phyloP scores from a whole-genome alignment of 176 grass and related monocot genomes.

The Aegilops umbellulata region DNA sequence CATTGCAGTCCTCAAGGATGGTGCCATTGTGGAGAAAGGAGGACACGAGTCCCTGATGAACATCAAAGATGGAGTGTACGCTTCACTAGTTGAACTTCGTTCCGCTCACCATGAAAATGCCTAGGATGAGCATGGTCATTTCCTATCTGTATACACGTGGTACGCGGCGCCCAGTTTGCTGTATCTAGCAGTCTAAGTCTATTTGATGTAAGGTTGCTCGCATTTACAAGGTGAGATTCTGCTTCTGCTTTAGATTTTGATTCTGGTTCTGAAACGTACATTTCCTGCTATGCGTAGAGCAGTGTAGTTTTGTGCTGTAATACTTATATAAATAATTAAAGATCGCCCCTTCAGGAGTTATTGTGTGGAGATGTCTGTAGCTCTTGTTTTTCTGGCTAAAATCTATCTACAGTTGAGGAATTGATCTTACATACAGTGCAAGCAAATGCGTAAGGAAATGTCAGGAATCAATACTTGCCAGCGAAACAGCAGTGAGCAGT shows the following conservation, averaged over 20 bases:
- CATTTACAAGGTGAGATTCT: not conserved
- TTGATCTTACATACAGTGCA: too few relatives aligned
- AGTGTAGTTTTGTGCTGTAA: too few relatives aligned
- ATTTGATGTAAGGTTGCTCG: not conserved
- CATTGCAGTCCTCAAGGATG: conserved; percentile 73
- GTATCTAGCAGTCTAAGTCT: not conserved
- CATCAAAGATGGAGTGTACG: conserved; percentile 55
- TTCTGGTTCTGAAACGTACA: not conserved
- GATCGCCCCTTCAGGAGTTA: too few relatives aligned
- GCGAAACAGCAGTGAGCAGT: too few relatives aligned
- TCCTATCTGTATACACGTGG: too few relatives aligned
- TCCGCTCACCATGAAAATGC: conserved; percentile 7
- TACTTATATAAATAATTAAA: too few relatives aligned
- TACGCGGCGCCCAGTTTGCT: not conserved
- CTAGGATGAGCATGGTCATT: not conserved
- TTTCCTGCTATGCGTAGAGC: not conserved
- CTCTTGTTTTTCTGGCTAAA: too few relatives aligned
- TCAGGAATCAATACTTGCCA: too few relatives aligned
- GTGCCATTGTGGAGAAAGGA: conserved; percentile 57
- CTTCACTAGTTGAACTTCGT: conserved; percentile 60
- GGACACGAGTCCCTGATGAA: conserved; percentile 51
- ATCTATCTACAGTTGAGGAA: too few relatives aligned
- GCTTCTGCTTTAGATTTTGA: too few relatives aligned
- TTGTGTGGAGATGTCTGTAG: too few relatives aligned
- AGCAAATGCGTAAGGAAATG: too few relatives aligned